Conservation (phyloP, 495 filamentous ascomycete species). For the Hypoxylon fuscum region DNA sequence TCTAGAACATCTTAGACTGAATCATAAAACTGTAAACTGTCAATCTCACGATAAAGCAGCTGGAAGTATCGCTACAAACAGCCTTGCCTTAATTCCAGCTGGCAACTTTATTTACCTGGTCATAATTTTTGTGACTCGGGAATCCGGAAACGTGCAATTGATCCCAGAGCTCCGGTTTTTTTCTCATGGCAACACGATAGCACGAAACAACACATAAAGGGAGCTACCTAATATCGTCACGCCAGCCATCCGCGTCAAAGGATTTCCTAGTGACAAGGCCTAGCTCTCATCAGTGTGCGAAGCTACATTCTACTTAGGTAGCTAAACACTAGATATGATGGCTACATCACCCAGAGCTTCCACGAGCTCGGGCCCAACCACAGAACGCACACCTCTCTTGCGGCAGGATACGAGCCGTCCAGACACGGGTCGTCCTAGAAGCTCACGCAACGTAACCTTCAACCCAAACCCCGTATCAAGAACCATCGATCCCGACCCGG, state of each 20-base stretch:
- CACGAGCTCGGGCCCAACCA: conserved; percentile 20
- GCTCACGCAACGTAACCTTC: conserved; percentile 58
- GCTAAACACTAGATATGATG: conserved; percentile 27
- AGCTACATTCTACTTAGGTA: not conserved
- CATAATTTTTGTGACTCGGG: not conserved
- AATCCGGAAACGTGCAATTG: conserved; percentile 8
- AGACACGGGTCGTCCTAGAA: conserved; percentile 44
- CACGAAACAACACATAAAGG: conserved; percentile 13
- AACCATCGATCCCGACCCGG: conserved; percentile 58
- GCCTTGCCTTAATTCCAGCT: too few relatives aligned
- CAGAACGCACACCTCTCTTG: conserved; percentile 52
- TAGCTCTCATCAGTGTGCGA: conserved; percentile 7
- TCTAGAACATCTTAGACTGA: not conserved
- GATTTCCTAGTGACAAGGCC: not conserved
- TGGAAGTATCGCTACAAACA: too few relatives aligned
- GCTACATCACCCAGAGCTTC: conserved; percentile 34
- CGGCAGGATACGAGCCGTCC: conserved; percentile 46
- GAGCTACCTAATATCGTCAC: conserved; percentile 8
- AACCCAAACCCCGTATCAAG: conserved; percentile 59
- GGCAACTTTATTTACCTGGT: too few relatives aligned
- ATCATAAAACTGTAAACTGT: too few relatives aligned
- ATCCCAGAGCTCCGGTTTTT: not conserved
- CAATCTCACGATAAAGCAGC: too few relatives aligned
- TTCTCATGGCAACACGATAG: conserved; percentile 31
- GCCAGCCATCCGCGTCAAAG: not conserved